phyloP scores from a whole-genome alignment of 192 early-diverging fungal genomes.

The Bifiguratus adelaidae region DNA sequence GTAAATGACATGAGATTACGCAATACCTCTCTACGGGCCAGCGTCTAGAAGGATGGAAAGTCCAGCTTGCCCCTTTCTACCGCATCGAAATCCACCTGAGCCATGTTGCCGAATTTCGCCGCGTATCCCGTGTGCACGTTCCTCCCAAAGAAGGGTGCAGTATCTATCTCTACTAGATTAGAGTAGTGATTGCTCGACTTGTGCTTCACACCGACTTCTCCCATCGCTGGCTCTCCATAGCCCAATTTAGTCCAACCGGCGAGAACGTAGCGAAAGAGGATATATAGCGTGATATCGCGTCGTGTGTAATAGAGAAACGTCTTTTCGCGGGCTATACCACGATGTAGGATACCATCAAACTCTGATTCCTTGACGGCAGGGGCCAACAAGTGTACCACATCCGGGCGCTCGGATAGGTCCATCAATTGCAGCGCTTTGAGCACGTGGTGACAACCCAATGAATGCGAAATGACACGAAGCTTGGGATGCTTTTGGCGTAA shows the following conservation, averaged over 20 bases:
- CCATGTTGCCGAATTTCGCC: not conserved
- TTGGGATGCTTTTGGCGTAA: constrained; percentile 12
- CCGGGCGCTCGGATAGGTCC: constrained; percentile 9
- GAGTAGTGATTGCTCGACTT: not conserved
- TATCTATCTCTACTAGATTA: not conserved
- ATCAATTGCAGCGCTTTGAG: constrained; percentile 16
- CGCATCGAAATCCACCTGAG: too few species aligned
- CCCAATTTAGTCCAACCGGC: not conserved
- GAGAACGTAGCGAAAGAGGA: not conserved
- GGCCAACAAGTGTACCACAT: constrained; percentile 19
- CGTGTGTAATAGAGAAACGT: constrained; percentile 1
- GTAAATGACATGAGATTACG: too few species aligned
- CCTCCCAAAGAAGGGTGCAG: not conserved
- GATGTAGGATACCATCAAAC: not conserved
- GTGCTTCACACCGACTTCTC: not conserved
- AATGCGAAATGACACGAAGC: constrained; percentile 19
- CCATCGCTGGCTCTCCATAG: not conserved
- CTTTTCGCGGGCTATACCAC: not conserved
- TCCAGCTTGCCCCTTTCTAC: too few species aligned
- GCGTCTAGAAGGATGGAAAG: too few species aligned
- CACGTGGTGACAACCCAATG: constrained; percentile 21
- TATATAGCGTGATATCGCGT: not conserved
- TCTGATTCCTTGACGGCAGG: constrained; percentile 16
- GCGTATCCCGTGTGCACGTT: not conserved
- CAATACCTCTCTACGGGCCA: too few species aligned